A percentile compares a stretch with the other conserved stretches of the same genome.
Conservation (phyloP, 2,329 filamentous ascomycete genomes). For the Monilinia vaccinii-corymbosi region DNA sequence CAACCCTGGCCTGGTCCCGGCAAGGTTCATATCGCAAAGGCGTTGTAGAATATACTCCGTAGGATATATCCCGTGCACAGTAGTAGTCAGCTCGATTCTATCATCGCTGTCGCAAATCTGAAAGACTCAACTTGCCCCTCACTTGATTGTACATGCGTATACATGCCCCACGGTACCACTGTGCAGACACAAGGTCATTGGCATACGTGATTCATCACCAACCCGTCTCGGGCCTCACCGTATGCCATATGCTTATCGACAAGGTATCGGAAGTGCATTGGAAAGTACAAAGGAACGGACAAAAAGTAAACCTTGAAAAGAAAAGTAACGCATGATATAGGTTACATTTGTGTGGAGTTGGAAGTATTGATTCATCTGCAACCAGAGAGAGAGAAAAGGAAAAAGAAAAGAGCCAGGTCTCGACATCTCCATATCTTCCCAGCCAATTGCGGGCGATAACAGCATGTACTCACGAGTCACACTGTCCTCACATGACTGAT, state of each 20-base stretch:
- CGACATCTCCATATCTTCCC: not conserved
- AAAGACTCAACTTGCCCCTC: slow-evolving; percentile 1
- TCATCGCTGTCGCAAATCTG: not conserved
- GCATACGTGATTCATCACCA: not conserved
- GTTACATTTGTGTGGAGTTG: slow-evolving; percentile 7
- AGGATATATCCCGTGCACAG: not conserved
- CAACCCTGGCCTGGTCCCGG: not conserved
- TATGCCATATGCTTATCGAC: not conserved
- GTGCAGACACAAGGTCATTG: not conserved
- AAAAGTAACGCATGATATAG: slow-evolving; percentile 5
- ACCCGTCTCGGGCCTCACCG: not conserved
- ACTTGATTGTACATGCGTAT: not conserved
- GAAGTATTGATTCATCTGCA: slow-evolving; percentile 4
- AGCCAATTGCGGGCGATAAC: slow-evolving; percentile 18
- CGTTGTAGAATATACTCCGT: not conserved
- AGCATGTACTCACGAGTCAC: slow-evolving; percentile 15
- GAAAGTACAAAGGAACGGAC: not conserved
- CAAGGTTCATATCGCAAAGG: not conserved
- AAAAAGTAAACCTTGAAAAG: not conserved
- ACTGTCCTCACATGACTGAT: slow-evolving; percentile 28
- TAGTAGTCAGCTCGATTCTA: not conserved
- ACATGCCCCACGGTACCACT: not conserved
- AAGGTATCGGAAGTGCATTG: not conserved
- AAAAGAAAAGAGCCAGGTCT: not conserved
- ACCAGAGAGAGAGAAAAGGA: not conserved